phyloP scores from a whole-genome alignment of 2,329 filamentous ascomycete species.

The Pestalotiopsis sp. region DNA sequence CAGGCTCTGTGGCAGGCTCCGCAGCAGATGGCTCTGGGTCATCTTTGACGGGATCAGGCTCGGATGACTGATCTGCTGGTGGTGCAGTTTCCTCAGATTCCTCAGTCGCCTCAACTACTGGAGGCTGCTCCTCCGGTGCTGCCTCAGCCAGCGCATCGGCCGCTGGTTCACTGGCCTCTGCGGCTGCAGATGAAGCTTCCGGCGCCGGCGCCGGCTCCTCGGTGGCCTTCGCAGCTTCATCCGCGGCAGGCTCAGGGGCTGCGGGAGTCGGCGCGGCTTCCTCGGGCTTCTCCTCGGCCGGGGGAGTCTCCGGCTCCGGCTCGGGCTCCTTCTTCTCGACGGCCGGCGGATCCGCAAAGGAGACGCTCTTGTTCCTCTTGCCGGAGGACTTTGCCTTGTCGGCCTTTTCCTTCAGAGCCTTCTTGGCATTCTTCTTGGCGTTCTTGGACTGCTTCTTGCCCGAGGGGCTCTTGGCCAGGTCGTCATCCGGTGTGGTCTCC shows the following conservation, averaged over 20 bases:
- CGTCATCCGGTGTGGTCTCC: neutral
- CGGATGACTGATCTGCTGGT: neutral
- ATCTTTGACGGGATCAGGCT: neutral
- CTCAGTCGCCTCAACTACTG: neutral
- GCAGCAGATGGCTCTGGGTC: neutral
- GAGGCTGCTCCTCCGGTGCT: neutral
- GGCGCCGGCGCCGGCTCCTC: neutral
- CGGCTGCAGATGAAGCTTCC: neutral
- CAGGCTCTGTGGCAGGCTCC: neutral
- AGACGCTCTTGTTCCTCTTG: slow-evolving; percentile 2
- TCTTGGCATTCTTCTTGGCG: slow-evolving; percentile 15
- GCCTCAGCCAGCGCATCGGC: neutral
- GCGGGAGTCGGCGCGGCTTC: neutral
- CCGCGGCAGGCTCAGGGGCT: neutral
- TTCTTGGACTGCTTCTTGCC: slow-evolving; percentile 7
- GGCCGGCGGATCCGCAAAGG: slow-evolving; percentile 1
- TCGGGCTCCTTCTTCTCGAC: neutral
- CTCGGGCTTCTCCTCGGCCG: neutral
- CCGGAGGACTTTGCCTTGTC: slow-evolving; percentile 8
- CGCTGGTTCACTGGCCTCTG: neutral
- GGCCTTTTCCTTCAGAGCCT: slow-evolving; percentile 11
- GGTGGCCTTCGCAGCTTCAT: neutral
- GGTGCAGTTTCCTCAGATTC: neutral
- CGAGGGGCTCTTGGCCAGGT: neutral
- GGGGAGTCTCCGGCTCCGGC: neutral